Evolutionary conservation across 495 filamentous ascomycete species (phyloP), one percentile per base, ranked within the genome.

Genomic region (Aspergillus funiculosus): DNA sequence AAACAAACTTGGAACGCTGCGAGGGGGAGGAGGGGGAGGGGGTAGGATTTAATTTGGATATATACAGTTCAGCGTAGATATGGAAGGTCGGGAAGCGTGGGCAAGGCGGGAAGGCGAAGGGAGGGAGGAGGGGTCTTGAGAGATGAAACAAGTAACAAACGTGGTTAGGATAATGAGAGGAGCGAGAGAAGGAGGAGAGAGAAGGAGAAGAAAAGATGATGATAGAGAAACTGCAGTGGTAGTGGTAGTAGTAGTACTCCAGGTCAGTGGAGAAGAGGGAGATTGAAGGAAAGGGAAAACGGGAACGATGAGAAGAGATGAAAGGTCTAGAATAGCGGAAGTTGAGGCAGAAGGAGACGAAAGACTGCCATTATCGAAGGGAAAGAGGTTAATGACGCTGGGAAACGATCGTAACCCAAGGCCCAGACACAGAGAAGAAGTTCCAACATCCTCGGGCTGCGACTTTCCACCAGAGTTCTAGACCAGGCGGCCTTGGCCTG

Each of bases 401-500:
- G 30, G 30, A 26, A 24, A 39, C 26, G 51, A 52, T 47, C 44
- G 43, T 48, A 48, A 46, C 30, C 39, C 41, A 48, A 52, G 53
- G 43, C 30, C 46, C 34, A 43, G 43, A 45, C 40, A n/a, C n/a
- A 25, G 29, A 41, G 8, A 20, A 38, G 37, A 32, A 46, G 46
- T 39, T 20, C 27, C 15, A 39, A 28, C 35, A 44, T 21, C 46
- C 50, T 57, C 47, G 54, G 54, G 50, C 54, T 51, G 52, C 45
- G 43, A 48, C 48, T 52, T 45, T 52, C 43, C 36, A 47, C 48
- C 43, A 24, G 54, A 37, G 51, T 54, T 58, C 55, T 58, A 58
- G 55, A 58, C 55, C 51, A 32, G 44, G 41, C 39, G 42, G 39
- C 2, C 47, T 47, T 38, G 47, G 50, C 47, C 44, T 48, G 47